Evolutionary conservation across 2,329 filamentous ascomycete species (phyloP).

Genomic region (Aotearoamyces nothofagi): DNA sequence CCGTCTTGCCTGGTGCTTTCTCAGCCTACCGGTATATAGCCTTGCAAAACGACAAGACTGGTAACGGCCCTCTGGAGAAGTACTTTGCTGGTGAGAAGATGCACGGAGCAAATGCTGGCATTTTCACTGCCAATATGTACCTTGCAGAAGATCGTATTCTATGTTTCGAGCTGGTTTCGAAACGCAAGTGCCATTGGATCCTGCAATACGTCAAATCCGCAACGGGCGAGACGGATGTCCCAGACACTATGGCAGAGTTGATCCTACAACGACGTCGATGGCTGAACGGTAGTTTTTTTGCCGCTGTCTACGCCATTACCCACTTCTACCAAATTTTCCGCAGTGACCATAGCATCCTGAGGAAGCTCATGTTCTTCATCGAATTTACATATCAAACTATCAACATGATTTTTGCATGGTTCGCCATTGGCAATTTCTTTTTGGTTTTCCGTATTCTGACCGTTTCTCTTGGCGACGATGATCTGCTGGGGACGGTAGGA

Average conservation of each 20-base stretch:
- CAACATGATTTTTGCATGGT: slow-evolving; percentile 98
- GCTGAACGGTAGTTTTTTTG: slow-evolving; percentile 98
- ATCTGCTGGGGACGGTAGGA: slow-evolving; percentile 63
- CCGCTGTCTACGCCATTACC: slow-evolving; percentile 83
- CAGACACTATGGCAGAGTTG: slow-evolving; percentile 84
- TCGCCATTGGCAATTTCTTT: slow-evolving; percentile 97
- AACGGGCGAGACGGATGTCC: slow-evolving; percentile 92
- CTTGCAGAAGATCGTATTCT: slow-evolving; percentile 96
- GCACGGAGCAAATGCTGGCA: slow-evolving; percentile 73
- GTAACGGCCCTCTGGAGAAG: slow-evolving; percentile 82
- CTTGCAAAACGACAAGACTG: slow-evolving; percentile 91
- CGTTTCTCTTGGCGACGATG: slow-evolving; percentile 55
- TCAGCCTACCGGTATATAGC: slow-evolving; percentile 95
- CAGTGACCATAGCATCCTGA: slow-evolving; percentile 72
- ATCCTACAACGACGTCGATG: slow-evolving; percentile 92
- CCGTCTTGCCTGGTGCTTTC: slow-evolving; percentile 89
- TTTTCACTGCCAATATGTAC: slow-evolving; percentile 99
- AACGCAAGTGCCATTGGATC: slow-evolving; percentile 95
- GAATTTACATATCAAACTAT: slow-evolving; percentile 91
- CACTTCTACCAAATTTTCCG: slow-evolving; percentile 96
- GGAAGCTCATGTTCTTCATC: slow-evolving; percentile 80
- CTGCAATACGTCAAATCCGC: slow-evolving; percentile 97
- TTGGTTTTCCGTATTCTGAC: slow-evolving; percentile 96
- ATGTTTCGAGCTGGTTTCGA: slow-evolving; percentile 95
- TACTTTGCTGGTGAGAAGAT: slow-evolving; percentile 97